Percentiles rank a stretch among this genome's conserved stretches.
These are phyloP conservation scores for Hypoxylon sp. DNA, from an alignment of 2,329 filamentous ascomycete genomes.

Conservation along the genomic window DNA sequence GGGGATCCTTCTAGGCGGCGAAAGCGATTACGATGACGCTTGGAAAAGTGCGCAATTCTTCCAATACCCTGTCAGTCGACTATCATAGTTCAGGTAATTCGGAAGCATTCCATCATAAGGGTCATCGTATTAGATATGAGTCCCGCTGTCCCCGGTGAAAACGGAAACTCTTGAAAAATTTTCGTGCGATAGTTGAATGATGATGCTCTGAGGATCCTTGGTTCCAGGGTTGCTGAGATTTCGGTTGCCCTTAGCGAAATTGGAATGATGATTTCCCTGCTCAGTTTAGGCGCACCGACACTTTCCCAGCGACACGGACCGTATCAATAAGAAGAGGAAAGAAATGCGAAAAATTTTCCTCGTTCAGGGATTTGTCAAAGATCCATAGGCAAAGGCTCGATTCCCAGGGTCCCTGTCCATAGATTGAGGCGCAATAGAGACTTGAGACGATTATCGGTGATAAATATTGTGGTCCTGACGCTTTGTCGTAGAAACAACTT, in stretches of 20 bases:
- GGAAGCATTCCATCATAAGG: slow-evolving; percentile 37
- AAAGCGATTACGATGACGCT: slow-evolving; percentile 43
- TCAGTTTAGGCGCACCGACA: slow-evolving; percentile 43
- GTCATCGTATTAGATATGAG: slow-evolving; percentile 39
- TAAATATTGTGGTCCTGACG: slow-evolving; percentile 16
- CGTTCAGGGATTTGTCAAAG: slow-evolving; percentile 40
- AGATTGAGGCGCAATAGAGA: slow-evolving; percentile 40
- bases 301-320: slow-evolving; percentile 44
- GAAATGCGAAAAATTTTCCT: slow-evolving; percentile 41
- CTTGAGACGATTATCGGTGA: slow-evolving; percentile 32
- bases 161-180: slow-evolving; percentile 32
- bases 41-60: slow-evolving; percentile 26
- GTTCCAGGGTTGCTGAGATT: slow-evolving; percentile 42
- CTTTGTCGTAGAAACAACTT: slow-evolving; percentile 19
- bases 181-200: slow-evolving; percentile 39
- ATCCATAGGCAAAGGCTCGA: slow-evolving; percentile 33
- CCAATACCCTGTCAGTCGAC: slow-evolving; percentile 38
- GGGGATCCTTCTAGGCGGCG: slow-evolving; percentile 36
- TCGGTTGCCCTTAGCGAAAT: slow-evolving; percentile 47
- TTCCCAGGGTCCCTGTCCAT: slow-evolving; percentile 27
- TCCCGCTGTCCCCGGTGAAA: slow-evolving; percentile 35
- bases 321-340: slow-evolving; percentile 43
- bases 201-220: slow-evolving; percentile 41
- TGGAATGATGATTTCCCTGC: slow-evolving; percentile 39
- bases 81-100: slow-evolving; percentile 39